Evolutionary conservation across 495 filamentous ascomycete genomes (phyloP).

Genomic region (Podospora comata): DNA sequence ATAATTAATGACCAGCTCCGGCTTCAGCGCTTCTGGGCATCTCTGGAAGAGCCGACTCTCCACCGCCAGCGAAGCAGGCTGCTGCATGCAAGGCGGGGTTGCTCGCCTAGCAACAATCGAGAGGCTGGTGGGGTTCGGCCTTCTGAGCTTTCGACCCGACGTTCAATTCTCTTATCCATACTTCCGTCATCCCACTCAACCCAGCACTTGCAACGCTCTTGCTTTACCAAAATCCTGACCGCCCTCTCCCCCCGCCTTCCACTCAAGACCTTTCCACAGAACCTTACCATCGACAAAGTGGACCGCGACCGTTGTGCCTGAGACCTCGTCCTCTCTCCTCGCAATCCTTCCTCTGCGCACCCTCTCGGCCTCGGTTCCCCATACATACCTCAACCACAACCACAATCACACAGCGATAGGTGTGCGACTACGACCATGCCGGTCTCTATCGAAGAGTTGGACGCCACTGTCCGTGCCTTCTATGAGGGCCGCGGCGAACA

Average conservation of each 20-base stretch:
- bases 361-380: background rate
- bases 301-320: background rate
- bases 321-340: background rate
- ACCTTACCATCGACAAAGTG: background rate
- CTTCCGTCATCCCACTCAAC: slow-evolving; percentile 31
- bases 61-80: slow-evolving; percentile 10
- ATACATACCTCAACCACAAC: slow-evolving; percentile 1
- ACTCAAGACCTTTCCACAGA: background rate
- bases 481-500: slow-evolving; percentile 92
- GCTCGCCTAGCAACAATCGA: slow-evolving; percentile 38
- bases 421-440: slow-evolving; percentile 47
- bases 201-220: slow-evolving; percentile 4
- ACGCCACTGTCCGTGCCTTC: slow-evolving; percentile 92
- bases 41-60: slow-evolving; percentile 1
- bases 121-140: slow-evolving; percentile 41
- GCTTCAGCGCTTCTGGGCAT: background rate
- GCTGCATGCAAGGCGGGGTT: slow-evolving; percentile 29
- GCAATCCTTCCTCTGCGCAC: background rate
- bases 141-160: slow-evolving; percentile 39
- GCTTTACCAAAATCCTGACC: slow-evolving; percentile 18
- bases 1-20: slow-evolving; percentile 5
- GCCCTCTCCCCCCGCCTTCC: slow-evolving; percentile 13
- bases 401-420: slow-evolving; percentile 10
- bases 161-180: slow-evolving; percentile 35
- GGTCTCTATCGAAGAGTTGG: slow-evolving; percentile 80